These are phyloP conservation scores for Microthlaspi erraticum DNA, from an alignment of 345 rosid genomes.

Conservation along the genomic window DNA sequence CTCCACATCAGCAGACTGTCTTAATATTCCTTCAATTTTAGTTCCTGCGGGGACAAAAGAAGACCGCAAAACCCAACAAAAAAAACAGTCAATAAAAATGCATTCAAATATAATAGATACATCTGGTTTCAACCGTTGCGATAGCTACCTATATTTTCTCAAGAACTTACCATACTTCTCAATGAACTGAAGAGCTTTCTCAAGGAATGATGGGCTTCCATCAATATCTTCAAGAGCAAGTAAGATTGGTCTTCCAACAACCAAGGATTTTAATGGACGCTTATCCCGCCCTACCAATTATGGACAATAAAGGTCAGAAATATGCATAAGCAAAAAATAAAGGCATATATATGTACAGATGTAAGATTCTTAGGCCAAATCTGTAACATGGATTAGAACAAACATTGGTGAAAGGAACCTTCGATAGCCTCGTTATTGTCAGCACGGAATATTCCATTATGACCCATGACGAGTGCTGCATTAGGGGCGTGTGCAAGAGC, in stretches of 20 bases:
- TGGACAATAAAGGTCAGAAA: conserved; percentile 15
- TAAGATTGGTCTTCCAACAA: conserved; percentile 97
- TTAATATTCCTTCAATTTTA: conserved; percentile 85
- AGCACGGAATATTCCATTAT: conserved; percentile 80
- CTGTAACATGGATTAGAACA: conserved; percentile 43
- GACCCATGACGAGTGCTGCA: conserved; percentile 97
- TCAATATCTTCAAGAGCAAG: conserved; percentile 99
- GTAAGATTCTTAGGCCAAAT: conserved; percentile 18
- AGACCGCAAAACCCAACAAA: neutral
- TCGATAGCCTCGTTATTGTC: conserved; percentile 76
- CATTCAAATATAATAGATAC: neutral
- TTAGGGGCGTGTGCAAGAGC: conserved; percentile 98
- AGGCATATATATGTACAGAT: conserved; percentile 19
- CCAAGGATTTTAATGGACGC: conserved; percentile 88
- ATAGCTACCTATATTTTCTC: conserved; percentile 13
- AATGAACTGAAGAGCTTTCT: conserved; percentile 95
- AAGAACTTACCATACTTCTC: conserved; percentile 81
- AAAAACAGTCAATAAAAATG: conserved; percentile 6
- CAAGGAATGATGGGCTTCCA: conserved; percentile 98
- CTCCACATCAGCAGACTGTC: conserved; percentile 97
- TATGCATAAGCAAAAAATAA: conserved; percentile 24
- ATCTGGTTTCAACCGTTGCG: neutral
- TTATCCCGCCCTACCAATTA: conserved; percentile 80
- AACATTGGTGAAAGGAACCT: conserved; percentile 84
- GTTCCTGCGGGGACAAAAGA: conserved; percentile 61